Evolutionary conservation across 441 rosid genomes (phyloP), one percentile per base, ranked within the genome.

Genomic region (Bocquillonia castaneifolia): DNA sequence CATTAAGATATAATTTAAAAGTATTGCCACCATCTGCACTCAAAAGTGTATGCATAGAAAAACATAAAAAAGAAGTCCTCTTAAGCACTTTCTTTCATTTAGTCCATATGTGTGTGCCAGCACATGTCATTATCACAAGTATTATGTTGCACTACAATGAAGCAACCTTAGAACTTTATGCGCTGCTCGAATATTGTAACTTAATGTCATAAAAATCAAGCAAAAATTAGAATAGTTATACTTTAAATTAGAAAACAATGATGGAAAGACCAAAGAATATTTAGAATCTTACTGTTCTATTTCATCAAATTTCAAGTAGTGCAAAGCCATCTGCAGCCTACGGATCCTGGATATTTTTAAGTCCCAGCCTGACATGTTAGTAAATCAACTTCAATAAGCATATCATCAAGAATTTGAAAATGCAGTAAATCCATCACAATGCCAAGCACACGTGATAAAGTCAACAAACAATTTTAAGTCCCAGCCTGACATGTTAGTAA

Each of bases 221-320:
- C 45, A 23, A 15, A 22, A 50, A 28, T 23, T 17, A 25, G 40
- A 23, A 20, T 29, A 14, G n/a, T 31, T n/a, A 23, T 4, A 2
- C 9, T 62, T 9, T 6, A 42, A 53, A n/a, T 32, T n/a, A 40
- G 13, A 52, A 52, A 42, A 54, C 57, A 51, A 47, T 7, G 53
- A 64, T 10, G 52, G 18, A 64, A 70, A 69, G 18, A 5, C n/a
- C 3, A 36, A 61, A 23, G 31, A 17, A 20, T 23, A 22, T 64
- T 36, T n/a, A 78, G 73, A 84, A 81, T 72, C 93, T 88, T 84
- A 94, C 99, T 76, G 82, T 57, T 90, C 84, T 76, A 86, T 83
- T 74, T 90, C 99, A 73, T 94, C 96, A 82, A 82, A 90, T 70
- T 88, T 87, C 80, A 94, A 74, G 87, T 84, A 88, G 80, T 84